Evolutionary conservation across 176 grass and related monocot genomes (phyloP).

Genomic region (Themeda triandra): DNA sequence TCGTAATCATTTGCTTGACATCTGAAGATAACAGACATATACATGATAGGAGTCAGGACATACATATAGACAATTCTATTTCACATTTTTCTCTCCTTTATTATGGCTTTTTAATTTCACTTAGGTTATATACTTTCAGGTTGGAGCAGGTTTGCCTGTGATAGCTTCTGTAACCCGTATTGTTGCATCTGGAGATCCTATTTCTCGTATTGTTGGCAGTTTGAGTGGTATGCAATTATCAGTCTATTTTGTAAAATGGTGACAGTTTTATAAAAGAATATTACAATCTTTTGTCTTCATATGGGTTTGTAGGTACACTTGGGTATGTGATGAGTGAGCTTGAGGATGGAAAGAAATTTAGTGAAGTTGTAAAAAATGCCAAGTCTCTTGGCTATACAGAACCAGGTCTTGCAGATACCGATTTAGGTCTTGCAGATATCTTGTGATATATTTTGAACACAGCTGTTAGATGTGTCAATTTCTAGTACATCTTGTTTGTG

Average conservation of each 20-base stretch:
- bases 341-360: slow-evolving; percentile 78
- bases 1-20: not conserved
- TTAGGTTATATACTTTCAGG: slow-evolving; percentile 47
- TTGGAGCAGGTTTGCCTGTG: slow-evolving; percentile 91
- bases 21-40: not conserved
- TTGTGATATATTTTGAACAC: not conserved
- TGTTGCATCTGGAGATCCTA: slow-evolving; percentile 75
- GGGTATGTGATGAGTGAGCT: slow-evolving; percentile 97
- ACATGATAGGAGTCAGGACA: not conserved
- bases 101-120: slow-evolving; percentile 1
- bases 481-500: not conserved
- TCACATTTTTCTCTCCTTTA: not conserved
- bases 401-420: slow-evolving; percentile 75
- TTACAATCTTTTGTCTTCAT: not conserved
- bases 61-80: not conserved
- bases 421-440: no score
- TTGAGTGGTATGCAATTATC: slow-evolving; percentile 63
- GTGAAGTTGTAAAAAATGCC: slow-evolving; percentile 79
- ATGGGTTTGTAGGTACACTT: slow-evolving; percentile 66
- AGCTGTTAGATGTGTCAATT: not conserved
- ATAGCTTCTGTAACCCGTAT: slow-evolving; percentile 83
- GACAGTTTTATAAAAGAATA: not conserved
- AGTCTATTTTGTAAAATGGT: slow-evolving; percentile 14
- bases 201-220: slow-evolving; percentile 80
- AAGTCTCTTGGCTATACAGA: slow-evolving; percentile 92